A percentile compares a stretch with the other conserved stretches of the same genome.
These are phyloP conservation scores for Corrigiola litoralis DNA, from an alignment of 179 eudicot genomes.

Conservation along the genomic window DNA sequence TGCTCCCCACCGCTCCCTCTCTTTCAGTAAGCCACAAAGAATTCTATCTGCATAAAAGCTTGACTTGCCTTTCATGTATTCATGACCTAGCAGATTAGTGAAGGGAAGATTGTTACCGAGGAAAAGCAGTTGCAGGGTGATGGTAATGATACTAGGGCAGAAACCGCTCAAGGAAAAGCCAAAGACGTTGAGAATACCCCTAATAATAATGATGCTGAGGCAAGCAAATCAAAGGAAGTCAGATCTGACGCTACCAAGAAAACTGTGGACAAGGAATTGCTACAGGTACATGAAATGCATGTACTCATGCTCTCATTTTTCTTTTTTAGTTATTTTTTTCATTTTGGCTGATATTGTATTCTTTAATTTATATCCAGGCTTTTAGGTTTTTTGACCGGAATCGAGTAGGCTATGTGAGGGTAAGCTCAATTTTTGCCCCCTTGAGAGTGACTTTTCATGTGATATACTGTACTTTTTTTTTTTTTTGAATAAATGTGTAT, in stretches of 20 bases:
- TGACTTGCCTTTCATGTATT: neutral
- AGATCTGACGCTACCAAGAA: constrained; percentile 35
- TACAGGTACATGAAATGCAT: constrained; percentile 48
- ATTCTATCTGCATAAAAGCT: too few relatives aligned
- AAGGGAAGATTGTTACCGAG: constrained; percentile 29
- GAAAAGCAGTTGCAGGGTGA: constrained; percentile 27
- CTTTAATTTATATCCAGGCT: constrained; percentile 50
- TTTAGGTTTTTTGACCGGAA: constrained; percentile 97
- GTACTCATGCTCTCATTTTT: neutral
- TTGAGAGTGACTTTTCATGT: neutral
- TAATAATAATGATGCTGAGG: constrained; percentile 19
- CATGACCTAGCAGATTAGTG: constrained; percentile 26
- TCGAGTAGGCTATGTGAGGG: constrained; percentile 87
- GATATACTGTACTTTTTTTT: neutral
- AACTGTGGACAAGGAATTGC: constrained; percentile 62
- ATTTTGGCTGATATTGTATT: constrained; percentile 11
- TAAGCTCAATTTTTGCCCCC: constrained; percentile 16
- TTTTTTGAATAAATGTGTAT: neutral
- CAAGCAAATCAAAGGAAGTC: constrained; percentile 26
- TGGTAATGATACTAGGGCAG: constrained; percentile 31
- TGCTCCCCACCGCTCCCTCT: neutral
- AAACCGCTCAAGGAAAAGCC: constrained; percentile 29
- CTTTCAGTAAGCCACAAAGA: too few relatives aligned
- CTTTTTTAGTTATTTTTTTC: neutral
- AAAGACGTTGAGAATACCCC: constrained; percentile 27